Percentiles rank a stretch among this genome's conserved stretches.
phyloP scores from a whole-genome alignment of 768 basidiomycete species.

The Suillus tomentosus region DNA sequence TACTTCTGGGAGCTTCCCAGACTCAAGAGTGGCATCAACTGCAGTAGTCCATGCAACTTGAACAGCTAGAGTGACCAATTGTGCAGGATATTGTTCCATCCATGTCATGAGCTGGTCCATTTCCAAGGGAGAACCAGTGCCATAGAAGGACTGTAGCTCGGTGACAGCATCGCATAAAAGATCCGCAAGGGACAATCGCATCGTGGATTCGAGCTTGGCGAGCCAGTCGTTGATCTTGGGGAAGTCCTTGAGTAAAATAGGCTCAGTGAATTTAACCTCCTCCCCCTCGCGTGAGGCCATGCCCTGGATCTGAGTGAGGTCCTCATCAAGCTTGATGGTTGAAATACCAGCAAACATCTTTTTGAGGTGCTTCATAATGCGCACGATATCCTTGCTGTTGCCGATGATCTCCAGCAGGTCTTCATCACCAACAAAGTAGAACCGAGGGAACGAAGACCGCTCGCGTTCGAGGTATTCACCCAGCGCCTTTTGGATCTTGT shows the following conservation, averaged over 20 bases:
- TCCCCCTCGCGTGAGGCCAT: constrained; percentile 98
- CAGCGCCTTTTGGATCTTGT: constrained; percentile 98
- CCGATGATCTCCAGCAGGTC: constrained; percentile 98
- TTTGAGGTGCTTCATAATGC: constrained; percentile 99
- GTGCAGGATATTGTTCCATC: constrained; percentile 95
- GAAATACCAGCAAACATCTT: constrained; percentile 99
- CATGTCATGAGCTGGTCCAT: constrained; percentile 77
- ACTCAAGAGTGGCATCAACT: constrained; percentile 72
- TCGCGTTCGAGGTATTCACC: constrained; percentile 99
- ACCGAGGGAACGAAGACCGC: constrained; percentile 96
- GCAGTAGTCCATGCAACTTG: constrained; percentile 94
- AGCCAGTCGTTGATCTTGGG: constrained; percentile 99
- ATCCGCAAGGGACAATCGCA: constrained; percentile 86
- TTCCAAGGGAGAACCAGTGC: constrained; percentile 57
- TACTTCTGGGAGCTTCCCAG: constrained; percentile 53
- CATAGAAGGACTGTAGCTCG: constrained; percentile 83
- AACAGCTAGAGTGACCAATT: constrained; percentile 92
- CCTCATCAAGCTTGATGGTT: constrained; percentile 85
- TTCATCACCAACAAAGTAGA: constrained; percentile 99
- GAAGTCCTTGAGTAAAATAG: constrained; percentile 87
- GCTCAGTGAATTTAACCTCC: constrained; percentile 80
- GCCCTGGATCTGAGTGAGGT: constrained; percentile 83
- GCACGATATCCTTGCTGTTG: constrained; percentile 97
- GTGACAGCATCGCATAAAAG: constrained; percentile 77
- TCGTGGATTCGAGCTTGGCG: constrained; percentile 86